Conservation (phyloP, 1,284 basidiomycete species). For the Vanrija sp. region DNA sequence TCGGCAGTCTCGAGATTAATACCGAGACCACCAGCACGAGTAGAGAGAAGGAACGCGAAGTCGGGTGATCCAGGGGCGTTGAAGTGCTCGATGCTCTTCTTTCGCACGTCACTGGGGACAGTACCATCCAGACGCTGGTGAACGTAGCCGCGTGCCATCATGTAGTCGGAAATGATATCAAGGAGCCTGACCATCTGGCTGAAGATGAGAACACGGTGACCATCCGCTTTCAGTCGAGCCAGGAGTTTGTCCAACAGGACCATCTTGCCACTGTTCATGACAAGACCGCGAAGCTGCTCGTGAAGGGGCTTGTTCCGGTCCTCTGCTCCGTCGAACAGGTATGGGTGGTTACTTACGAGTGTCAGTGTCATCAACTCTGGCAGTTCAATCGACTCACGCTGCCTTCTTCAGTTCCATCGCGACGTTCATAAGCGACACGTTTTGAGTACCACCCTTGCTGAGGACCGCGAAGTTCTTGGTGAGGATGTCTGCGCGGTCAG, state of each 20-base stretch:
- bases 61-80: conserved; percentile 70
- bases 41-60: conserved; percentile 83
- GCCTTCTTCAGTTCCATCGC: conserved; percentile 97
- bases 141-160: conserved; percentile 79
- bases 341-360: conserved; percentile 72
- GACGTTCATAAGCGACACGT: conserved; percentile 91
- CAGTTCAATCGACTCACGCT: conserved; percentile 50
- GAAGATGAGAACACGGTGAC: conserved; percentile 96
- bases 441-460: conserved; percentile 78
- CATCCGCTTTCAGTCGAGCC: conserved; percentile 78
- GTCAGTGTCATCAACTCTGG: background rate
- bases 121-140: conserved; percentile 77
- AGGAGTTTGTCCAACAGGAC: conserved; percentile 94
- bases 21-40: conserved; percentile 93
- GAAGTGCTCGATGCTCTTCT: conserved; percentile 76
- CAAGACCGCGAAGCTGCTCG: conserved; percentile 88
- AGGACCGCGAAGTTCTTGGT: conserved; percentile 95
- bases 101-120: conserved; percentile 72
- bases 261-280: conserved; percentile 98
- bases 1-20: conserved; percentile 98
- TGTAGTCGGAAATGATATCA: conserved; percentile 97
- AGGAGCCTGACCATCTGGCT: conserved; percentile 99
- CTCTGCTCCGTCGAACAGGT: conserved; percentile 95
- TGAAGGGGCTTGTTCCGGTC: conserved; percentile 60
- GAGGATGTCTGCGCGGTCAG: conserved; percentile 62